Conservation (phyloP, 1,284 basidiomycete genomes). For the Ceratobasidium sp. region DNA sequence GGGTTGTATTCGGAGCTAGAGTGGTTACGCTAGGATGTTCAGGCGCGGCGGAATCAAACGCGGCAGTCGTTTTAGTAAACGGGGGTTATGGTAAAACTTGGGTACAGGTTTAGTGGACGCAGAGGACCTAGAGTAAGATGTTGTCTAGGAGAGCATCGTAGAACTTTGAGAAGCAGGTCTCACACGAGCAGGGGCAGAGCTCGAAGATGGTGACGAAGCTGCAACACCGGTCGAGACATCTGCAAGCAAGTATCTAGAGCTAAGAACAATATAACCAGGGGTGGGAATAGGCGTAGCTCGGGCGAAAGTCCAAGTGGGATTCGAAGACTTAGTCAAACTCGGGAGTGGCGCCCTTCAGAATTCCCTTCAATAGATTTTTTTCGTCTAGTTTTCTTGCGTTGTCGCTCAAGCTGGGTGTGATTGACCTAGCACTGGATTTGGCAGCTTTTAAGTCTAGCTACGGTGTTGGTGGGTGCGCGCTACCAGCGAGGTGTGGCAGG, state of each 20-base stretch:
- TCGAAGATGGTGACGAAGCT: slow-evolving; percentile 58
- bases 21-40: neutral
- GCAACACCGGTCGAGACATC: slow-evolving; percentile 49
- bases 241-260: slow-evolving; percentile 47
- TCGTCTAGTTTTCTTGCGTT: neutral
- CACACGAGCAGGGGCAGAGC: too few relatives aligned
- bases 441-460: slow-evolving; percentile 53
- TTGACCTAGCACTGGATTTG: neutral
- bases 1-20: too few relatives aligned
- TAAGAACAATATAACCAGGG: slow-evolving; percentile 38
- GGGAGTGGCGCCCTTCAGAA: slow-evolving; percentile 45
- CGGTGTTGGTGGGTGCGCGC: slow-evolving; percentile 74
- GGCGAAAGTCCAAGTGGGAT: slow-evolving; percentile 42
- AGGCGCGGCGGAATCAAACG: neutral
- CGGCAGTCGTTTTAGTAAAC: too few relatives aligned
- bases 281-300: slow-evolving; percentile 40
- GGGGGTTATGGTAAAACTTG: neutral
- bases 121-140: too few relatives aligned
- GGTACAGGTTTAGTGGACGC: too few relatives aligned
- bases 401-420: too few relatives aligned
- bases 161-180: too few relatives aligned
- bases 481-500: slow-evolving; percentile 58
- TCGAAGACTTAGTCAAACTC: slow-evolving; percentile 36
- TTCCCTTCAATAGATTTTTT: slow-evolving; percentile 15
- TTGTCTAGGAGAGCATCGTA: too few relatives aligned